These are phyloP conservation scores for Pontederia crassipes DNA, from an alignment of 176 grass and related monocot species.

Conservation along the genomic window DNA sequence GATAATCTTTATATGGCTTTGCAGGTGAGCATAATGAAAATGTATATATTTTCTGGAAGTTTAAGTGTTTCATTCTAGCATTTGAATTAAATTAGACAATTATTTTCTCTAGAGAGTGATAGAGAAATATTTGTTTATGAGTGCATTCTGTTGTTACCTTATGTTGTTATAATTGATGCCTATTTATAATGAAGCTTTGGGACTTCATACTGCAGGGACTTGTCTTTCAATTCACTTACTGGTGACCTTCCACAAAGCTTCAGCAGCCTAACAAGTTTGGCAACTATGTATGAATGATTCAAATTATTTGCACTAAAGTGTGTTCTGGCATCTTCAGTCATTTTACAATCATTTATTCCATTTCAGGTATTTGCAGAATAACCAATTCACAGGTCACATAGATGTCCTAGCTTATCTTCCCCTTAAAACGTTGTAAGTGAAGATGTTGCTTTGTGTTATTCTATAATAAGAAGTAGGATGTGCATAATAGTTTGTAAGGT, in stretches of 20 bases:
- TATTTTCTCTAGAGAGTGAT: too few relatives aligned
- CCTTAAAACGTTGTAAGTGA: conserved; percentile 65
- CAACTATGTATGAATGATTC: conserved; percentile 45
- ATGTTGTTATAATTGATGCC: neutral
- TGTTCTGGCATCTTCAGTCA: neutral
- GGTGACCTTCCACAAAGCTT: conserved; percentile 71
- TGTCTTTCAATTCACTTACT: conserved; percentile 54
- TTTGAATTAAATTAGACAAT: too few relatives aligned
- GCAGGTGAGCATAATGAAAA: too few relatives aligned
- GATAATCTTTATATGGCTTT: too few relatives aligned
- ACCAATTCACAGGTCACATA: conserved; percentile 59
- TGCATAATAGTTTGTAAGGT: neutral
- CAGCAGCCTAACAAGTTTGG: conserved; percentile 47
- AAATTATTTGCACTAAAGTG: neutral
- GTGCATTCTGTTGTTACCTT: neutral
- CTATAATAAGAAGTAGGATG: conserved; percentile 3
- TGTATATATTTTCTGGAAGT: too few relatives aligned
- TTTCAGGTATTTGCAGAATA: conserved; percentile 78
- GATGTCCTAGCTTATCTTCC: conserved; percentile 57
- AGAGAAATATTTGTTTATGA: neutral
- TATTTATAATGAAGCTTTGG: neutral
- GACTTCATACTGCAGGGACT: conserved; percentile 44
- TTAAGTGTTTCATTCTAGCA: too few relatives aligned
- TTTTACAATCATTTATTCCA: neutral
- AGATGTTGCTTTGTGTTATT: conserved; percentile 8